These are phyloP conservation scores for Corinectria fuckeliana DNA, from an alignment of 2,329 filamentous ascomycete genomes.

Conservation along the genomic window DNA sequence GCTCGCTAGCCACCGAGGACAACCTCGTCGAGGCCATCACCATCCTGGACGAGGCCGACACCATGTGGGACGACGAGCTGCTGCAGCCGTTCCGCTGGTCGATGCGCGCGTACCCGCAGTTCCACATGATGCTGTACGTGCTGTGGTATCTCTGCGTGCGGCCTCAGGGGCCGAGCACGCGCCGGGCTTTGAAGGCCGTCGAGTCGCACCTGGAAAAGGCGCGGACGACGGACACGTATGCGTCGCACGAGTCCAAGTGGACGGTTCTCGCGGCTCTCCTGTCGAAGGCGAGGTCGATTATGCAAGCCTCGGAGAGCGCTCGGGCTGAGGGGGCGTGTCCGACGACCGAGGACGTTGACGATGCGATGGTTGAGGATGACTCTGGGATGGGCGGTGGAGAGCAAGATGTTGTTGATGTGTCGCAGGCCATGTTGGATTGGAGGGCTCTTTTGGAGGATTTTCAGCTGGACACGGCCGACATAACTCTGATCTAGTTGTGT, in stretches of 20 bases:
- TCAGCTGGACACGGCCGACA: constrained; percentile 34
- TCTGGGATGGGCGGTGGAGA: background rate
- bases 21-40: constrained; percentile 44
- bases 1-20: constrained; percentile 38
- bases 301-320: constrained; percentile 12
- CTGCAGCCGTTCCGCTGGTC: constrained; percentile 48
- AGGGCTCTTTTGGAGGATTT: constrained; percentile 40
- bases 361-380: background rate
- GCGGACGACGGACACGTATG: background rate
- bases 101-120: constrained; percentile 49
- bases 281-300: constrained; percentile 38
- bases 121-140: constrained; percentile 51
- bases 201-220: constrained; percentile 21
- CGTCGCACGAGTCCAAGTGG: constrained; percentile 38
- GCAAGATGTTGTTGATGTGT: constrained; percentile 2
- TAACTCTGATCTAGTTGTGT: constrained; percentile 22
- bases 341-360: background rate
- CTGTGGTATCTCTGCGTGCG: constrained; percentile 52
- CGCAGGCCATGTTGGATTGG: constrained; percentile 37
- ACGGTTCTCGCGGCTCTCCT: constrained; percentile 40
- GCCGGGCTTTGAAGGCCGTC: constrained; percentile 43
- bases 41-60: constrained; percentile 42
- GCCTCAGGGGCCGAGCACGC: constrained; percentile 39
- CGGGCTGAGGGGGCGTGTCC: background rate
- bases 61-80: constrained; percentile 45